Evolutionary conservation across 768 basidiomycete species (phyloP).

Genomic region (Filobasidium floriforme): DNA sequence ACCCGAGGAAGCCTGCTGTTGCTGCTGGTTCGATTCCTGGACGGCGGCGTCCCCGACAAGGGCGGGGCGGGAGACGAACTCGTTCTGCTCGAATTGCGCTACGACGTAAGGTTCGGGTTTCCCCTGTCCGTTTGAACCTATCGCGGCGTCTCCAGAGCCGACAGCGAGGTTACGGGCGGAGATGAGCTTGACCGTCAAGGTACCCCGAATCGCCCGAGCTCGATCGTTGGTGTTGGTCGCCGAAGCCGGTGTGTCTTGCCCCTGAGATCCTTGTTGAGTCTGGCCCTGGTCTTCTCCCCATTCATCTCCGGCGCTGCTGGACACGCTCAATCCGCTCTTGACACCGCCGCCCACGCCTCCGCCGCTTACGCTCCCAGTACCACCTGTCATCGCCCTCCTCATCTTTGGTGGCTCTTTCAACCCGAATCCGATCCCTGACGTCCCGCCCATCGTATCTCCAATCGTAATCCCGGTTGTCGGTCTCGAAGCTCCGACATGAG

Average conservation of each 20-base stretch:
- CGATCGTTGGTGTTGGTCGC: slow-evolving; percentile 17
- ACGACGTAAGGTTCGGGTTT: slow-evolving; percentile 63
- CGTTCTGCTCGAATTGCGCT: slow-evolving; percentile 97
- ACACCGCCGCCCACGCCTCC: neutral
- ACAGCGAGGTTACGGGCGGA: slow-evolving; percentile 77
- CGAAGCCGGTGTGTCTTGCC: slow-evolving; percentile 13
- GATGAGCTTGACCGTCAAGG: slow-evolving; percentile 93
- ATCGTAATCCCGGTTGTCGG: slow-evolving; percentile 37
- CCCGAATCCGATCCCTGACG: slow-evolving; percentile 41
- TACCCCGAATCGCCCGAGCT: slow-evolving; percentile 47
- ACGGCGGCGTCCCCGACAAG: neutral
- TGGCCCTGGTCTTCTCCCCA: neutral
- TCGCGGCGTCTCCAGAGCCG: slow-evolving; percentile 53
- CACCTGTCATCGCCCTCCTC: slow-evolving; percentile 37
- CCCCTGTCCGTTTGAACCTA: slow-evolving; percentile 5
- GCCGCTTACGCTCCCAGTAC: neutral
- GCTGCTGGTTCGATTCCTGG: neutral
- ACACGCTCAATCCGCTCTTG: neutral
- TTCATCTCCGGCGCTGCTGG: neutral
- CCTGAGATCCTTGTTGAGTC: neutral
- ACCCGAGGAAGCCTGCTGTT: neutral
- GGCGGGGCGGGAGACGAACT: slow-evolving; percentile 71
- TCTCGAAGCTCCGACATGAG: slow-evolving; percentile 35
- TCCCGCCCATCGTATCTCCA: slow-evolving; percentile 24
- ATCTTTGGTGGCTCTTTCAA: slow-evolving; percentile 44